A percentile compares a stretch with the other conserved stretches of the same genome.
Conservation (phyloP, 192 early-diverging fungal genomes). For the Geranomyces variabilis region DNA sequence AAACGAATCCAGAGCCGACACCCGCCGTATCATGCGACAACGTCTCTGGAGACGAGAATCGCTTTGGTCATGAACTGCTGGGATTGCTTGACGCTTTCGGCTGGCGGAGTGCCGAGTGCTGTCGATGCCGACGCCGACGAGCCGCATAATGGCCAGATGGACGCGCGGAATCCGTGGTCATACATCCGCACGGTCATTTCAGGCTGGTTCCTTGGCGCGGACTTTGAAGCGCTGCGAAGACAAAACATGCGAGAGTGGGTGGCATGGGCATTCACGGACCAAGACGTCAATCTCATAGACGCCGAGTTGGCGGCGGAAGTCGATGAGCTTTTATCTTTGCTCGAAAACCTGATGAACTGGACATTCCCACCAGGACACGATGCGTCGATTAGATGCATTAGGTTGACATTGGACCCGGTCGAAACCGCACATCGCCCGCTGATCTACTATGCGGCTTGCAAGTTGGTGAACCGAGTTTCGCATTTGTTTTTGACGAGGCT, state of each 20-base stretch:
- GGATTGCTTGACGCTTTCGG: neutral
- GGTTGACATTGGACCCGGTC: constrained; percentile 61
- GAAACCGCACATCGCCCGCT: constrained; percentile 61
- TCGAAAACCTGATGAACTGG: constrained; percentile 7
- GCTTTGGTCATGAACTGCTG: constrained; percentile 10
- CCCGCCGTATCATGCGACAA: constrained; percentile 5
- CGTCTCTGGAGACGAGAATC: neutral
- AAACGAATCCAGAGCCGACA: constrained; percentile 11
- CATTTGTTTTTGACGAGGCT: neutral
- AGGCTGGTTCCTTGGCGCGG: constrained; percentile 29
- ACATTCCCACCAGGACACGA: constrained; percentile 6
- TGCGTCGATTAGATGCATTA: constrained; percentile 48
- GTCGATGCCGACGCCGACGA: neutral
- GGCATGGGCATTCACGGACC: constrained; percentile 32
- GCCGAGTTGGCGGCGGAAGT: neutral
- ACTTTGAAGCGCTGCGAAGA: neutral
- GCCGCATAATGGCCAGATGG: constrained; percentile 1
- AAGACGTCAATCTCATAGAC: constrained; percentile 4
- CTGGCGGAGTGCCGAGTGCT: neutral
- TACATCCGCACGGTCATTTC: constrained; percentile 13
- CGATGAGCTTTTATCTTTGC: neutral
- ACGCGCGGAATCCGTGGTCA: neutral
- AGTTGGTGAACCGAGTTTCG: neutral
- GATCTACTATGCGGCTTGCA: constrained; percentile 52
- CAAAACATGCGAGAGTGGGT: constrained; percentile 24